Conservation (phyloP, 75 land plant genomes). For the Selaginella tamariscina region DNA sequence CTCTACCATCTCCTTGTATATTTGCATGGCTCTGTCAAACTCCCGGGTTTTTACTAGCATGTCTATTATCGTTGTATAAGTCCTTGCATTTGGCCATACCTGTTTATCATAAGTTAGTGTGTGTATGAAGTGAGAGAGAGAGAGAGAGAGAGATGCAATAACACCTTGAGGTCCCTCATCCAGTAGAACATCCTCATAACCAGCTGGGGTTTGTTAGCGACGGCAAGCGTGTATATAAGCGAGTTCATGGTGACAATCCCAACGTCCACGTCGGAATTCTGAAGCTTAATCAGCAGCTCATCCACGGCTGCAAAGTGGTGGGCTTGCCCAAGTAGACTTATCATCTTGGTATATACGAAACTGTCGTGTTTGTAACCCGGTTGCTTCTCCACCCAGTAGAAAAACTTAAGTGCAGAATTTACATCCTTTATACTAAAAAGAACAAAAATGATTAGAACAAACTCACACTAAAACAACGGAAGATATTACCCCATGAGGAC, state of each 20-base stretch:
- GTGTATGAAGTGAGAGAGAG: too few species aligned
- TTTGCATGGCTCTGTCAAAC: neutral
- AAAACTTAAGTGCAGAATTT: neutral
- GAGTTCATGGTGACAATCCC: neutral
- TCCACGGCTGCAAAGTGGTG: neutral
- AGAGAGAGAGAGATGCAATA: too few species aligned
- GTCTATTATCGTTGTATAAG: neutral
- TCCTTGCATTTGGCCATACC: neutral
- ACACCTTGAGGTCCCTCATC: neutral
- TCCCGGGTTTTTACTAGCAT: neutral
- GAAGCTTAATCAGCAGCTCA: neutral
- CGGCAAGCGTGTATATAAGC: neutral
- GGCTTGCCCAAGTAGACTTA: neutral
- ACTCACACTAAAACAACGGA: too few species aligned
- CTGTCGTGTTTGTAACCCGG: neutral
- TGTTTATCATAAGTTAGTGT: too few species aligned
- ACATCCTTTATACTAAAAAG: neutral
- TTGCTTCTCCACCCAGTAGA: conserved; percentile 1
- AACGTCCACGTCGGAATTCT: neutral
- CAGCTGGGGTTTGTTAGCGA: neutral
- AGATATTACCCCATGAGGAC: too few species aligned
- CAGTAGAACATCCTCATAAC: neutral
- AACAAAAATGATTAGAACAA: too few species aligned
- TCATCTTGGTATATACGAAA: neutral
- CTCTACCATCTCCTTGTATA: neutral